phyloP scores from a whole-genome alignment of 78 protist genomes.

The Isochrysis galbana region DNA sequence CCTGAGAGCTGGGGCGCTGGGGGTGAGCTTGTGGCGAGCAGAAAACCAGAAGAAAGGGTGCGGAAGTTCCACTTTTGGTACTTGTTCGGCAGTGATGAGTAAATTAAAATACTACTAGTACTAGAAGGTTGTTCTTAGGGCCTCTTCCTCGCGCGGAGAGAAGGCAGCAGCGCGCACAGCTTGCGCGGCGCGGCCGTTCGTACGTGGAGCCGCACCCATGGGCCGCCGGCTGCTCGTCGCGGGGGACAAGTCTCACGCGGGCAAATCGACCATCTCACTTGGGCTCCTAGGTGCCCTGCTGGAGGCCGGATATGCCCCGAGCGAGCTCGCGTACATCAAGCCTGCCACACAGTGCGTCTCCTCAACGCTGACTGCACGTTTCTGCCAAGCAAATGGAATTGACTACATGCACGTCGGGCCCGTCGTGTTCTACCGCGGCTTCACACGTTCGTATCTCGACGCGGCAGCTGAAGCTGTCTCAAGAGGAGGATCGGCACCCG shows the following conservation, averaged over 20 bases:
- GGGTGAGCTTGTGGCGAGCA: too few species aligned
- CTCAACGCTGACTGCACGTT: neutral
- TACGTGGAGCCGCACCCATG: too few species aligned
- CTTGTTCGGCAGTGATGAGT: too few species aligned
- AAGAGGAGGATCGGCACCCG: neutral
- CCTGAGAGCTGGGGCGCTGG: too few species aligned
- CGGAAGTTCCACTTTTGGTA: too few species aligned
- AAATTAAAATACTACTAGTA: too few species aligned
- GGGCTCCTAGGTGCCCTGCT: neutral
- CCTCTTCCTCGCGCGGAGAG: too few species aligned
- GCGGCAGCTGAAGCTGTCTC: neutral
- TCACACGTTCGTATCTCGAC: neutral
- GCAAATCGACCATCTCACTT: slow-evolving; percentile 28
- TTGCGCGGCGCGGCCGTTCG: too few species aligned
- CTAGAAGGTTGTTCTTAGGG: too few species aligned
- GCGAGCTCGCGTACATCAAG: slow-evolving; percentile 39
- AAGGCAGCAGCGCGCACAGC: too few species aligned
- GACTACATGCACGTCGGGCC: slow-evolving; percentile 8
- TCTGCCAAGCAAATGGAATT: neutral
- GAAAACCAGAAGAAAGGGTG: too few species aligned
- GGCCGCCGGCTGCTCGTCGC: neutral
- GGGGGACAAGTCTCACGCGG: slow-evolving; percentile 2
- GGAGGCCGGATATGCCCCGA: neutral
- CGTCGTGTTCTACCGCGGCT: slow-evolving; percentile 26
- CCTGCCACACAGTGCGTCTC: slow-evolving; percentile 51